phyloP scores from a whole-genome alignment of 108 stramenopile species.

The Seminavis robusta region DNA sequence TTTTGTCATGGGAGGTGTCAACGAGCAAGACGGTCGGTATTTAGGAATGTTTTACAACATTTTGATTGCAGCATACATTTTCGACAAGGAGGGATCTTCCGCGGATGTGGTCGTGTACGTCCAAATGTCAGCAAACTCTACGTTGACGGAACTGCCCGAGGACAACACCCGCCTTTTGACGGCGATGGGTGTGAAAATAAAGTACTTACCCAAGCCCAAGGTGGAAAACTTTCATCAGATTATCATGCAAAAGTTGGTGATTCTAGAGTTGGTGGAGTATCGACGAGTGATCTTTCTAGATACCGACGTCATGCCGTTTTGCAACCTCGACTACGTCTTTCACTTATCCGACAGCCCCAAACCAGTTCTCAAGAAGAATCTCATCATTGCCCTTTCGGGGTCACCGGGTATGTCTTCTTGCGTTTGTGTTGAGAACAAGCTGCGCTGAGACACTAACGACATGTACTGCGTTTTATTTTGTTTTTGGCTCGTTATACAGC shows the following conservation, averaged over 20 bases:
- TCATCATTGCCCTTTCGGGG: slow-evolving; percentile 33
- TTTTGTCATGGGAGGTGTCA: slow-evolving; percentile 37
- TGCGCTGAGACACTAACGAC: no score
- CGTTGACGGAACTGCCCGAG: slow-evolving; percentile 20
- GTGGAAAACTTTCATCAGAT: slow-evolving; percentile 29
- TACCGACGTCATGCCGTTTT: slow-evolving; percentile 61
- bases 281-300: slow-evolving; percentile 64
- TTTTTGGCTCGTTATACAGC: no score
- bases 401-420: slow-evolving; percentile 47
- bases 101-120: slow-evolving; percentile 37
- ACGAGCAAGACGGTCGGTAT: slow-evolving; percentile 24
- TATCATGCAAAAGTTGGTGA: slow-evolving; percentile 52
- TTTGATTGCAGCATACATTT: slow-evolving; percentile 28
- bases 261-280: slow-evolving; percentile 56
- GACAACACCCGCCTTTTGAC: slow-evolving; percentile 21
- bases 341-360: slow-evolving; percentile 20
- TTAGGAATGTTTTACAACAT: slow-evolving; percentile 38
- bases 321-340: slow-evolving; percentile 60
- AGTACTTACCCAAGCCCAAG: slow-evolving; percentile 22
- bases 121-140: slow-evolving; percentile 29
- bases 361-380: slow-evolving; percentile 27
- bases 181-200: slow-evolving; percentile 21
- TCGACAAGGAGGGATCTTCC: slow-evolving; percentile 25
- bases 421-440: slow-evolving; percentile 32
- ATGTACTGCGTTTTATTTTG: no score